Conservation (phyloP, 768 basidiomycete species). For the Sporobolomyces roseus region DNA sequence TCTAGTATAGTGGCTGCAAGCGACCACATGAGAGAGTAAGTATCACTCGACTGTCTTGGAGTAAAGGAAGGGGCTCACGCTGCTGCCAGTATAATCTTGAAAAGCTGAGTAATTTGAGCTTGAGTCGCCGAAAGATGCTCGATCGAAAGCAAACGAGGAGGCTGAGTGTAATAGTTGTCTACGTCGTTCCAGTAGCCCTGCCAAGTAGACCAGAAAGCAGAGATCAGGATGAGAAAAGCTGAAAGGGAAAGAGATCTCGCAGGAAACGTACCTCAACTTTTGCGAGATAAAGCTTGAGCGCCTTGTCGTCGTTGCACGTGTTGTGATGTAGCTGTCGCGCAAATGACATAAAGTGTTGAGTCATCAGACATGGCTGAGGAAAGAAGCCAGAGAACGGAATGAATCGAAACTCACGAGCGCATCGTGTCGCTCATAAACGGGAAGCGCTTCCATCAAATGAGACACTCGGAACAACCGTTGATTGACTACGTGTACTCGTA, state of each 20-base stretch:
- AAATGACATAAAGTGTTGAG: not conserved
- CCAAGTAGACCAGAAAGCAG: not conserved
- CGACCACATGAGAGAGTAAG: not conserved
- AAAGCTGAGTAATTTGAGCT: not conserved
- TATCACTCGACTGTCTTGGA: not conserved
- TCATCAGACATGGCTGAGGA: no score
- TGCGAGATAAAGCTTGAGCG: slow-evolving; percentile 15
- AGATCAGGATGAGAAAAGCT: not conserved
- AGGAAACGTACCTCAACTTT: slow-evolving; percentile 15
- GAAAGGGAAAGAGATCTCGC: not conserved
- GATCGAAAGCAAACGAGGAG: not conserved
- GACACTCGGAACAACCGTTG: slow-evolving; percentile 9
- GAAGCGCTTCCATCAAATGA: slow-evolving; percentile 23
- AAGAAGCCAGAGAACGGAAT: not conserved
- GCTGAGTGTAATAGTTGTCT: slow-evolving; percentile 20
- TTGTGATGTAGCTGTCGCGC: slow-evolving; percentile 9
- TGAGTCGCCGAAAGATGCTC: slow-evolving; percentile 10
- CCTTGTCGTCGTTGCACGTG: slow-evolving; percentile 30
- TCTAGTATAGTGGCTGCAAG: slow-evolving; percentile 24
- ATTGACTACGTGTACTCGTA: slow-evolving; percentile 30
- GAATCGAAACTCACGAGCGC: slow-evolving; percentile 22
- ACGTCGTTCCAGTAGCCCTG: slow-evolving; percentile 39
- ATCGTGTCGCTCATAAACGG: slow-evolving; percentile 5
- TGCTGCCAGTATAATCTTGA: slow-evolving; percentile 11
- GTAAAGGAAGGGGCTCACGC: not conserved